Evolutionary conservation across 192 early-diverging fungal species (phyloP), one percentile per base, ranked within the genome.

Genomic region (Geranomyces variabilis): DNA sequence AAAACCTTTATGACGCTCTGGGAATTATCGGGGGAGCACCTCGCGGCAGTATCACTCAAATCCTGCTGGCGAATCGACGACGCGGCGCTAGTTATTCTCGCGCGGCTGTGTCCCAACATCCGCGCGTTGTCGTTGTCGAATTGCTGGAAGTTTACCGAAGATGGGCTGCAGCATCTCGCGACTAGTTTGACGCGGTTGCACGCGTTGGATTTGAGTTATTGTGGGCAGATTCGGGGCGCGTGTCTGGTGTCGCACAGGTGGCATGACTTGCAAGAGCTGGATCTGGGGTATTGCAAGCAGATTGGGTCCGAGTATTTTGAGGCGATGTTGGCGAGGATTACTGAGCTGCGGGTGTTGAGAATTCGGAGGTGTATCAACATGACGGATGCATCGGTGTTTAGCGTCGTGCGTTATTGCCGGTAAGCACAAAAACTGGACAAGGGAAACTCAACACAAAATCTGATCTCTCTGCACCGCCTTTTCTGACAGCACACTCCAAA

Each of bases 141-240:
- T 56, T 86, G 80, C 67, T 86, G 84, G 84, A 82, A 80, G 60
- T 61, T 86, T 31, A 86, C 77, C n/a, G 84, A 86, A 47, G 70
- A 73, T 10, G 84, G 80, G 1, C 41, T 86, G 21, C 21, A 61
- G 7, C 63, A 67, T 63, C 26, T 84, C 15, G 72, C 81, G 8
- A 57, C 61, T 19, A 51, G 55, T 30, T 61, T 75, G 15, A 70
- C 46, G 4, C 48, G 66, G 47, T 24, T 86, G 15, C 48, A 53
- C 17, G 47, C 46, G 47, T 34, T 84, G 8, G 81, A 86, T 62
- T 48, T 86, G 0, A 81, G 81, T 46, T 86, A 83, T 58, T 85
- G 83, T 55, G 80, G 84, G 13, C 83, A 86, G 57, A 55, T 86
- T 33, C 82, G 53, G 14, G 84, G 84, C 19, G 28, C 67, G 10